These are phyloP conservation scores for Kodamaea kakaduensis DNA, from an alignment of 805 yeast genomes.

Conservation along the genomic window DNA sequence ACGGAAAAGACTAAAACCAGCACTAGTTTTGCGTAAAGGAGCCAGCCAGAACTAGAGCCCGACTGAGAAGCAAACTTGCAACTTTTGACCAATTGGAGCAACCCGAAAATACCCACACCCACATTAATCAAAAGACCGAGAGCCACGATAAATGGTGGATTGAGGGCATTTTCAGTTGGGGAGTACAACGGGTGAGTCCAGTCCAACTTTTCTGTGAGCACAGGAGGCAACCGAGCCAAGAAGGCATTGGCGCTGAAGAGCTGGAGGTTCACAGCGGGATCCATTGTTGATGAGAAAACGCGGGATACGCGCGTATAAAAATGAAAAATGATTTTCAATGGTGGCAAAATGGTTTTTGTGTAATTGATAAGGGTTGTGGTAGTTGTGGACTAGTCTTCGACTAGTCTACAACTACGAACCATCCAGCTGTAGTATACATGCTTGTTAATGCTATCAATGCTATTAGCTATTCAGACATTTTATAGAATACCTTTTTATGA, in stretches of 20 bases:
- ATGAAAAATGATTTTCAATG: conserved; percentile 1
- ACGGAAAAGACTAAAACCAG: conserved; percentile 9
- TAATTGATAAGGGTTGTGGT: too few relatives aligned
- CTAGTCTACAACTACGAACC: too few relatives aligned
- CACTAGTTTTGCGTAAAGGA: conserved; percentile 12
- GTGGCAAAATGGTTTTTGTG: conserved; percentile 1
- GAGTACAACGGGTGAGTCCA: conserved; percentile 19
- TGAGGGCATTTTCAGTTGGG: conserved; percentile 19
- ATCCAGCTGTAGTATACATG: too few relatives aligned
- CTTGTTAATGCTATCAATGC: too few relatives aligned
- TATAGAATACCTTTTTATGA: too few relatives aligned
- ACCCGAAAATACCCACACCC: conserved; percentile 14
- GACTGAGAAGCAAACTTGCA: too few relatives aligned
- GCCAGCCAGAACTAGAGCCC: too few relatives aligned
- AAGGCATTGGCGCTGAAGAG: conserved; percentile 7
- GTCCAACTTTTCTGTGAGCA: conserved; percentile 1
- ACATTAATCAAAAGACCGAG: conserved; percentile 10
- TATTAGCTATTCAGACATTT: too few relatives aligned
- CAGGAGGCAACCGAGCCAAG: conserved; percentile 3
- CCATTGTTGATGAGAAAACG: conserved; percentile 1
- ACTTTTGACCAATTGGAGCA: conserved; percentile 16
- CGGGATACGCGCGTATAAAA: background rate
- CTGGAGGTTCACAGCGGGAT: conserved; percentile 6
- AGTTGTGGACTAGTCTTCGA: too few relatives aligned
- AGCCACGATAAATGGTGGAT: conserved; percentile 21